Evolutionary conservation across 352 stramenopile species (phyloP).

Genomic region (Phytopythium helicoides): DNA sequence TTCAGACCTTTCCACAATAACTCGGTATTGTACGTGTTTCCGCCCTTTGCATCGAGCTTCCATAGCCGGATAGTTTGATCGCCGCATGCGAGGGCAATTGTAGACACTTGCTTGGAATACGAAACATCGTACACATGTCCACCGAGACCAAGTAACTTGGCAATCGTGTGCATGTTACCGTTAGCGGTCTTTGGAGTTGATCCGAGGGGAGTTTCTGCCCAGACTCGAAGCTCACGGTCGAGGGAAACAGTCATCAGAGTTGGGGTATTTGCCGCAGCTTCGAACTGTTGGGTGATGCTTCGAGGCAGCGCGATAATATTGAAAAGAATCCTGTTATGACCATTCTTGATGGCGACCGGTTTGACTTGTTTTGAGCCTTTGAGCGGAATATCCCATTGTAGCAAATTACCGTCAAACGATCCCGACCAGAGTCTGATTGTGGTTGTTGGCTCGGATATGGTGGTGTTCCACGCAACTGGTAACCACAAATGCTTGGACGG

Average conservation of each 20-base stretch:
- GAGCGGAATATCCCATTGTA: slow-evolving; percentile 43
- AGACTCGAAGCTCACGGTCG: slow-evolving; percentile 66
- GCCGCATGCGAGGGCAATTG: slow-evolving; percentile 55
- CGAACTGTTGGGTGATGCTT: background rate
- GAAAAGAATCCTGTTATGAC: slow-evolving; percentile 65
- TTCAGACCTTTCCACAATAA: slow-evolving; percentile 78
- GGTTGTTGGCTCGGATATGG: background rate
- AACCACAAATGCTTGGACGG: slow-evolving; percentile 74
- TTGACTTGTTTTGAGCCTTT: slow-evolving; percentile 29
- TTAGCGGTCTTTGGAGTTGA: background rate
- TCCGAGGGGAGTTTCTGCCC: slow-evolving; percentile 21
- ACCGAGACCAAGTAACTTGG: slow-evolving; percentile 47
- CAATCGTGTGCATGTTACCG: background rate
- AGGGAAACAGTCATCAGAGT: slow-evolving; percentile 59
- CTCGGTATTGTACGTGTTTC: slow-evolving; percentile 30
- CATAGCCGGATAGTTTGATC: slow-evolving; percentile 78
- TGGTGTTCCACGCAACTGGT: slow-evolving; percentile 54
- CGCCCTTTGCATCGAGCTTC: slow-evolving; percentile 20
- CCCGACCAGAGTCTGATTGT: slow-evolving; percentile 59
- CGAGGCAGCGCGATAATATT: slow-evolving; percentile 38
- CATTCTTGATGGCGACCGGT: slow-evolving; percentile 52
- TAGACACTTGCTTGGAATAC: slow-evolving; percentile 20
- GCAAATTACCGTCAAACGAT: slow-evolving; percentile 64
- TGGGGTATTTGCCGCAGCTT: slow-evolving; percentile 4
- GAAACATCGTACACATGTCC: slow-evolving; percentile 61